A percentile compares a stretch with the other conserved stretches of the same genome.
Conservation (phyloP, 1,284 basidiomycete genomes). For the Ustilago cynodontis region DNA sequence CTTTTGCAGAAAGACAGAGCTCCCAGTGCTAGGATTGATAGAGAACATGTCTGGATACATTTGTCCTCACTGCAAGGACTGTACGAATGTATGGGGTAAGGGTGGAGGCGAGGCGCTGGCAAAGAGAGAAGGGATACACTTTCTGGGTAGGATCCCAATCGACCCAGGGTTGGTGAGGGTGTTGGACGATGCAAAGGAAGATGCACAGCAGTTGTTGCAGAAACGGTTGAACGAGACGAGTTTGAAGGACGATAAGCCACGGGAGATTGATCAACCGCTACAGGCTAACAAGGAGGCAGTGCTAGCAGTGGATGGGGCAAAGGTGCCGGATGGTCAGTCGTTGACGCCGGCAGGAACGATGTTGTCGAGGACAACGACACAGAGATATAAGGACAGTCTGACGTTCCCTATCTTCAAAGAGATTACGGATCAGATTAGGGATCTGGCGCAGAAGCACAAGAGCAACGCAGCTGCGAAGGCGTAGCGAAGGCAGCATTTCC, state of each 20-base stretch:
- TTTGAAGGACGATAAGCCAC: conserved; percentile 1
- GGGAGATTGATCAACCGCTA: conserved; percentile 26
- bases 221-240: conserved; percentile 13
- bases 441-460: conserved; percentile 23
- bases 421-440: conserved; percentile 53
- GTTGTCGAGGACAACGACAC: conserved; percentile 59
- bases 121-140: conserved; percentile 78
- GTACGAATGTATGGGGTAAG: conserved; percentile 93
- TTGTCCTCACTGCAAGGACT: conserved; percentile 85
- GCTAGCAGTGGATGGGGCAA: background rate
- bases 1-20: conserved; percentile 86
- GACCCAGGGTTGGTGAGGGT: conserved; percentile 90
- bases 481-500: background rate
- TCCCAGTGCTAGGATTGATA: conserved; percentile 92
- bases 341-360: conserved; percentile 51
- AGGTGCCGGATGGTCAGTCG: background rate
- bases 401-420: conserved; percentile 68
- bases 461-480: background rate
- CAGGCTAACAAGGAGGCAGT: background rate
- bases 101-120: conserved; percentile 86
- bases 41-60: conserved; percentile 99
- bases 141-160: conserved; percentile 91
- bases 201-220: conserved; percentile 29
- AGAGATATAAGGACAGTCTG: conserved; percentile 59
- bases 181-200: conserved; percentile 78